Evolutionary conservation across 2,329 filamentous ascomycete genomes (phyloP), one percentile per base, ranked within the genome.

Genomic region (Colletotrichum lini): DNA sequence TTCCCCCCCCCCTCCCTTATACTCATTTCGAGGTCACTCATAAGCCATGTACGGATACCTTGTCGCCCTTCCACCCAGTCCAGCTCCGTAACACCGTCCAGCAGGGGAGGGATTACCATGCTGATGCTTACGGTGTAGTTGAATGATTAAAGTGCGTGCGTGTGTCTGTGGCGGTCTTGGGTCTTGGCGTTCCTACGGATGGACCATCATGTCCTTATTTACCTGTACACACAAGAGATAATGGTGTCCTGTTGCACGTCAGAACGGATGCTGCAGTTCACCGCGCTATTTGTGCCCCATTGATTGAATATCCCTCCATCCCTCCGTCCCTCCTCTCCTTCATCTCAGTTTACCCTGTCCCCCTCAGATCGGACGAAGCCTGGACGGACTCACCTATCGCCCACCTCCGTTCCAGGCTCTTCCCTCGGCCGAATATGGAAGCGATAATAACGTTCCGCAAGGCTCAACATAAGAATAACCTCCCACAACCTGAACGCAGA

Each of bases 161-260:
- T 63, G 44, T 71, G 21, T 58, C 2, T 40, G 53, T 54, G 68
- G 68, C 68, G 68, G 68, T 59, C 38, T 59, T 23, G 15, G 9
- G 65, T 26, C 65, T 71, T 71, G 68, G 65, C 68, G 47, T 40
- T 64, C 47, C 52, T 58, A 53, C 69, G 47, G n/a, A 58, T 42
- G 7, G 30, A 30, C 30, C 7, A 30, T 67, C 30, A 45, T 45
- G 21, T 40, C 52, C 58, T n/a, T 59, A 58, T 68, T 53, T 68
- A 12, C 26, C 26, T 26, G 3, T 26, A 26, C 16, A 42, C 26
- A 45, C 50, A n/a, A 57, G 18, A 56, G 6, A 30, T 30, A 30
- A 30, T 30, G 30, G 40, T 40, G 47, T 26, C 54, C 49, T 54
- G 23, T 47, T 52, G 30, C 30, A 42, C 40, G 16, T 53, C 56